Conservation (phyloP, 177 flowering plant genomes). For the Vitis hybrid region DNA sequence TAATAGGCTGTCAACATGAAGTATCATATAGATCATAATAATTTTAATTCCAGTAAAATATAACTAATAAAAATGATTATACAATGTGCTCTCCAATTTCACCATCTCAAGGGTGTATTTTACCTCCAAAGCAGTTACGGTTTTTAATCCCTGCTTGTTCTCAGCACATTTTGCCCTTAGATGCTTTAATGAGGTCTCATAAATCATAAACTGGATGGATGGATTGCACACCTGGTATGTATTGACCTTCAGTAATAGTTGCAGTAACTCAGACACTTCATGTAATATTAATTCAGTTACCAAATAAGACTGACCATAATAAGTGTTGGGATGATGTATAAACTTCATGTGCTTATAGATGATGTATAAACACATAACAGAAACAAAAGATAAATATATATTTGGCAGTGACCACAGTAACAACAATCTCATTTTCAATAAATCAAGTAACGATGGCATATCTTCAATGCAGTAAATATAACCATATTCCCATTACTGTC, state of each 20-base stretch:
- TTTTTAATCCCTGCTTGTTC: constrained; percentile 29
- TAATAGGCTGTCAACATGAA: too few species aligned
- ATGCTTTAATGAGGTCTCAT: constrained; percentile 61
- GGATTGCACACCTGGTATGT: constrained; percentile 74
- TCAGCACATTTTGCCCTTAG: constrained; percentile 52
- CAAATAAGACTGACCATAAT: constrained; percentile 54
- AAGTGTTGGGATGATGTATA: constrained; percentile 65
- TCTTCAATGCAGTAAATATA: too few species aligned
- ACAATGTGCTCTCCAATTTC: too few species aligned
- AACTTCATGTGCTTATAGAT: constrained; percentile 51
- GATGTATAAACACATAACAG: not conserved
- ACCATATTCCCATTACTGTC: too few species aligned
- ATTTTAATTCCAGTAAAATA: too few species aligned
- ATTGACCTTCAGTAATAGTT: not conserved
- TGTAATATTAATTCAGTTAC: not conserved
- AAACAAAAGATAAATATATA: not conserved
- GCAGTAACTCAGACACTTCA: not conserved
- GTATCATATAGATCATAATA: too few species aligned
- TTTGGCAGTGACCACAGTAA: too few species aligned
- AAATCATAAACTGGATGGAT: constrained; percentile 85
- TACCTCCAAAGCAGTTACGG: too few species aligned
- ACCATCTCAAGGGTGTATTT: too few species aligned
- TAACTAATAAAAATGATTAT: too few species aligned
- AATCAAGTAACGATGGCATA: too few species aligned
- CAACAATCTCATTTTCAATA: too few species aligned